A percentile compares a stretch with the other conserved stretches of the same genome.
phyloP scores from a whole-genome alignment of 352 stramenopile species.

The Elongisporangium undulatum region DNA sequence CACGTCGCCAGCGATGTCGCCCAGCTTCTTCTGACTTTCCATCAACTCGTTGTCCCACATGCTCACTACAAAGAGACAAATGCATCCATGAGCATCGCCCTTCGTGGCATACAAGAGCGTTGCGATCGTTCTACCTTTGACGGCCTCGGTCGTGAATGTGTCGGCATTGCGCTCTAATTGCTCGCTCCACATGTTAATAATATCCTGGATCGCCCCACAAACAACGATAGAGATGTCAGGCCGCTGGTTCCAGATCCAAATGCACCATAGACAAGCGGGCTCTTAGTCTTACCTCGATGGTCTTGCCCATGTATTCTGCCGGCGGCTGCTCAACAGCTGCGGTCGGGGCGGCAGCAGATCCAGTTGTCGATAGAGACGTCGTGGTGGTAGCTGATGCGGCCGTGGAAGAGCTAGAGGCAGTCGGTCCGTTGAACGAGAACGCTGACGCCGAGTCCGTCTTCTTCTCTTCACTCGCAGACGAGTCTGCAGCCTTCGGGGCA shows the following conservation, averaged over 20 bases:
- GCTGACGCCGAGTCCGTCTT: slow-evolving; percentile 18
- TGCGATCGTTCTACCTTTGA: slow-evolving; percentile 51
- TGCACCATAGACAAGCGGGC: background rate
- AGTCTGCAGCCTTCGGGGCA: slow-evolving; percentile 2
- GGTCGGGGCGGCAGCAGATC: slow-evolving; percentile 19
- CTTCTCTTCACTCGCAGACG: slow-evolving; percentile 14
- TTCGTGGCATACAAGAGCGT: background rate
- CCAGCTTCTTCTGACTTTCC: slow-evolving; percentile 82
- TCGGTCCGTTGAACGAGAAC: slow-evolving; percentile 20
- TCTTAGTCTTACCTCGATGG: slow-evolving; percentile 54
- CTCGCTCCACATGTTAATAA: slow-evolving; percentile 89
- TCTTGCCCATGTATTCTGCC: slow-evolving; percentile 82
- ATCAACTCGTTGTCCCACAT: slow-evolving; percentile 83
- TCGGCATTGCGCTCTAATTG: slow-evolving; percentile 81
- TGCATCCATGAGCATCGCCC: background rate
- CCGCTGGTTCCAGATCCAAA: background rate
- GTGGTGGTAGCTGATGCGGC: slow-evolving; percentile 15
- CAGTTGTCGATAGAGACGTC: slow-evolving; percentile 5
- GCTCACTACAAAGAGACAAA: slow-evolving; percentile 40
- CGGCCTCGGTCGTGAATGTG: slow-evolving; percentile 84
- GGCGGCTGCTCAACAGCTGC: slow-evolving; percentile 60
- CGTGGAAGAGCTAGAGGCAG: slow-evolving; percentile 17
- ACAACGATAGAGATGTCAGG: background rate
- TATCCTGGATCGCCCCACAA: slow-evolving; percentile 34
- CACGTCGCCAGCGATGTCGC: slow-evolving; percentile 78